Evolutionary conservation across 2,329 filamentous ascomycete species (phyloP).

Genomic region (Fonsecaea monophora): DNA sequence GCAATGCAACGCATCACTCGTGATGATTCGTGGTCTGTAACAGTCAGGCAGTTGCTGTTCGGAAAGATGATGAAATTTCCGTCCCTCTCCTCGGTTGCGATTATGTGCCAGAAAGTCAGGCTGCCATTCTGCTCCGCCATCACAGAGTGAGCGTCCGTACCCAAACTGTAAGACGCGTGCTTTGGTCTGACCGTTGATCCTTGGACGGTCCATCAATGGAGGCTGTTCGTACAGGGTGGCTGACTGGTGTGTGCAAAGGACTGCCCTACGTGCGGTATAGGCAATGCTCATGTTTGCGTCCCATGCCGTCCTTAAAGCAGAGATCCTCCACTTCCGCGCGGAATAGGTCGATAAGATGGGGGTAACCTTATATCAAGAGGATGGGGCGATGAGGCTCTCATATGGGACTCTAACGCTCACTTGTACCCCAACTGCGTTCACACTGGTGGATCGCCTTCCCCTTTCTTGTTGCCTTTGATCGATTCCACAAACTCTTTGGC

Average conservation of each 20-base stretch:
- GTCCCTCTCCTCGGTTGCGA: no score
- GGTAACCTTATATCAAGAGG: background rate
- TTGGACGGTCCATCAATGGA: background rate
- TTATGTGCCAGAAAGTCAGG: no score
- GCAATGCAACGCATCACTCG: no score
- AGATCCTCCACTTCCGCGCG: background rate
- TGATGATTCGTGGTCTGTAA: no score
- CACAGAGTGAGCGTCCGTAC: no score
- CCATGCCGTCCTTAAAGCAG: background rate
- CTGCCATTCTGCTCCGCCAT: no score
- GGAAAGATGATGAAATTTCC: no score
- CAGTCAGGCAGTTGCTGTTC: no score
- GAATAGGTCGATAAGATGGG: background rate
- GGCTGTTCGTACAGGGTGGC: background rate
- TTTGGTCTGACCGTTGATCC: no score
- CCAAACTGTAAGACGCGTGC: no score
- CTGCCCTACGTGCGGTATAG: background rate
- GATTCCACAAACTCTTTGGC: slow-evolving; percentile 39
- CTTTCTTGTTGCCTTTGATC: slow-evolving; percentile 38
- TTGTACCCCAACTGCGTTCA: slow-evolving; percentile 45
- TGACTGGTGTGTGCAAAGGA: background rate
- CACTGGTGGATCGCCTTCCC: slow-evolving; percentile 24
- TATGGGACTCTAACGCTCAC: background rate
- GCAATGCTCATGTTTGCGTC: background rate
- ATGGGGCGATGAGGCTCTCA: background rate